Conservation (phyloP, 495 filamentous ascomycete species). For the Penicillium bialowiezense region DNA sequence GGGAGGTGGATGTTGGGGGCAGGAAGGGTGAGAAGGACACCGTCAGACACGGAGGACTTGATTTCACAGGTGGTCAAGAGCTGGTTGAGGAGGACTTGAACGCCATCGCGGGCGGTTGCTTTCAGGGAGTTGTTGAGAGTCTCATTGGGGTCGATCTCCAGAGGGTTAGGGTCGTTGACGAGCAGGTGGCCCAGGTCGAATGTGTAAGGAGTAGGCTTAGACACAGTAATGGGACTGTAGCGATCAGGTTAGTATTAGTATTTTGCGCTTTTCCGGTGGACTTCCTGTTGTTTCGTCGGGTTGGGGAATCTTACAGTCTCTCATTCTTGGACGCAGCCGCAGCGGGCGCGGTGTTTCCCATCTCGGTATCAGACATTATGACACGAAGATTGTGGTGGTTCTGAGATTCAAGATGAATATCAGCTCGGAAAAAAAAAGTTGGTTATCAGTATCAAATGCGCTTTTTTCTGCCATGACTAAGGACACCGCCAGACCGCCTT, state of each 20-base stretch:
- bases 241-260: conserved; percentile 11
- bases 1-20: conserved; percentile 65
- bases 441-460: conserved; percentile 19
- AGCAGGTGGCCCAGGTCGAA: conserved; percentile 89
- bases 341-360: conserved; percentile 23
- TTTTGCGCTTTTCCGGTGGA: not conserved
- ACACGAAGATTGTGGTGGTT: not conserved
- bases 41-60: conserved; percentile 53
- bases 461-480: conserved; percentile 34
- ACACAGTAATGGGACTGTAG: conserved; percentile 58
- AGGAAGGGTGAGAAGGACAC: conserved; percentile 76
- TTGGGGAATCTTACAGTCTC: conserved; percentile 36
- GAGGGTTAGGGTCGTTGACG: conserved; percentile 77
- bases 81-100: conserved; percentile 84
- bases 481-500: conserved; percentile 19
- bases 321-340: conserved; percentile 32
- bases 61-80: conserved; percentile 85
- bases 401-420: conserved; percentile 2
- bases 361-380: conserved; percentile 31
- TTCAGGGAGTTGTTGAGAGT: conserved; percentile 52
- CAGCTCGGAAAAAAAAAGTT: conserved; percentile 24
- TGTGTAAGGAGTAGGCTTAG: conserved; percentile 82
- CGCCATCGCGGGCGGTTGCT: conserved; percentile 74
- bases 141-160: conserved; percentile 45
- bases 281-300: not conserved